Percentiles rank a stretch among this genome's conserved stretches.
These are phyloP conservation scores for Malbranchea cinnamomea DNA, from an alignment of 2,329 filamentous ascomycete genomes.

Conservation along the genomic window DNA sequence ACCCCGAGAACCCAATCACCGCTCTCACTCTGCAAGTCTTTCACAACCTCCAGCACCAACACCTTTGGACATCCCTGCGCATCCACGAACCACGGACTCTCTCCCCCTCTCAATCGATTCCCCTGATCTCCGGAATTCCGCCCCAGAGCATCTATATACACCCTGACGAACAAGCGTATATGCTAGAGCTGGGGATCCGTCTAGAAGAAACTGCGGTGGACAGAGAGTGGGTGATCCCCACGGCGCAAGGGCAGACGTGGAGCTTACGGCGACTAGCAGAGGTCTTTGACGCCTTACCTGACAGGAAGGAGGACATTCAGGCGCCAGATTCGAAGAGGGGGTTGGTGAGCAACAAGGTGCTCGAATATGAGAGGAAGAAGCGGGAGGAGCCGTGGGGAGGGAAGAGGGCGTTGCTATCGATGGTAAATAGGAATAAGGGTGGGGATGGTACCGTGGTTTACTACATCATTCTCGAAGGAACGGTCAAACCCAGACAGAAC, in stretches of 20 bases:
- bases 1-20: conserved; percentile 15
- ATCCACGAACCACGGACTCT: conserved; percentile 29
- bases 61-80: conserved; percentile 43
- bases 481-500: conserved; percentile 51
- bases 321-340: conserved; percentile 11
- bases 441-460: conserved; percentile 50
- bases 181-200: conserved; percentile 37
- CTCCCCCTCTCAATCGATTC: conserved; percentile 23
- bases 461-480: conserved; percentile 49
- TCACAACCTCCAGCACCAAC: conserved; percentile 50
- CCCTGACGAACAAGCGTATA: conserved; percentile 48
- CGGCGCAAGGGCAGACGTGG: conserved; percentile 45
- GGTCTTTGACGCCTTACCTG: conserved; percentile 40
- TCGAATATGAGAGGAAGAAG: conserved; percentile 19
- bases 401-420: conserved; percentile 43
- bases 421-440: conserved; percentile 34
- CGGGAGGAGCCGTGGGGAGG: conserved; percentile 26
- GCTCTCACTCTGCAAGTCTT: conserved; percentile 43
- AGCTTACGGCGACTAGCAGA: conserved; percentile 39
- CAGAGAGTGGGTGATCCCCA: conserved; percentile 45
- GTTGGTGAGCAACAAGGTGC: conserved; percentile 16
- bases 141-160: conserved; percentile 47
- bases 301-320: conserved; percentile 11
- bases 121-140: conserved; percentile 46
- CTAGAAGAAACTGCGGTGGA: conserved; percentile 34